Percentiles rank a stretch among this genome's conserved stretches.
These are phyloP conservation scores for Euryodendron excelsum DNA, from an alignment of 148 eudicot species.

Conservation along the genomic window DNA sequence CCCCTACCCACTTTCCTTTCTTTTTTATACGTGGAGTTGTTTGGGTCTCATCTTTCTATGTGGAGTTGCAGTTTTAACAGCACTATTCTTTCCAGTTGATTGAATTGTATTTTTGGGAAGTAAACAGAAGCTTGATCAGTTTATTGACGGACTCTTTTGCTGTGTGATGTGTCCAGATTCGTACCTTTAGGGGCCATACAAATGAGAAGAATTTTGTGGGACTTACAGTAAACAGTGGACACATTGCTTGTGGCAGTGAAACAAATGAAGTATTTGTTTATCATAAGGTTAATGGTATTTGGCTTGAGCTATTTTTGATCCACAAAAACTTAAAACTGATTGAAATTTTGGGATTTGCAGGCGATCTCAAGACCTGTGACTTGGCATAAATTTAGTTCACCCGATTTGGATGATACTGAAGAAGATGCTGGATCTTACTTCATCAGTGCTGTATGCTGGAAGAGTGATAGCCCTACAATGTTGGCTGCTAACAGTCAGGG, in stretches of 20 bases:
- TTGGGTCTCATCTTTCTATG: not conserved
- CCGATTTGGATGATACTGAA: slow-evolving; percentile 38
- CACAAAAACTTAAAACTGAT: not conserved
- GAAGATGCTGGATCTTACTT: slow-evolving; percentile 67
- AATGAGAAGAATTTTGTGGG: slow-evolving; percentile 94
- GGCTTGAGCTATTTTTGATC: slow-evolving; percentile 8
- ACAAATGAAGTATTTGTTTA: slow-evolving; percentile 81
- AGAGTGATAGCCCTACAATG: slow-evolving; percentile 71
- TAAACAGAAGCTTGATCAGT: not conserved
- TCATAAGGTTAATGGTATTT: slow-evolving; percentile 62
- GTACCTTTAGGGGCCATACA: slow-evolving; percentile 66
- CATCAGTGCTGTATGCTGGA: slow-evolving; percentile 88
- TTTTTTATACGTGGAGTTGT: no score
- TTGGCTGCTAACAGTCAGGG: slow-evolving; percentile 89
- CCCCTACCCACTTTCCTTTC: not conserved
- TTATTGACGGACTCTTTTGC: not conserved
- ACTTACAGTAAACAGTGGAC: slow-evolving; percentile 63
- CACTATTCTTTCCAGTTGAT: not conserved
- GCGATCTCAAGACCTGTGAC: slow-evolving; percentile 70
- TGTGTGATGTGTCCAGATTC: slow-evolving; percentile 39
- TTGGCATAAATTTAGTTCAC: slow-evolving; percentile 53
- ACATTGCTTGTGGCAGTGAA: slow-evolving; percentile 89
- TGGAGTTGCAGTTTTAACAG: not conserved
- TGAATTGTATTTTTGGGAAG: not conserved
- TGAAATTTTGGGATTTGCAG: slow-evolving; percentile 28